phyloP scores from a whole-genome alignment of 192 early-diverging fungal species.

The Kickxella alabastrina region DNA sequence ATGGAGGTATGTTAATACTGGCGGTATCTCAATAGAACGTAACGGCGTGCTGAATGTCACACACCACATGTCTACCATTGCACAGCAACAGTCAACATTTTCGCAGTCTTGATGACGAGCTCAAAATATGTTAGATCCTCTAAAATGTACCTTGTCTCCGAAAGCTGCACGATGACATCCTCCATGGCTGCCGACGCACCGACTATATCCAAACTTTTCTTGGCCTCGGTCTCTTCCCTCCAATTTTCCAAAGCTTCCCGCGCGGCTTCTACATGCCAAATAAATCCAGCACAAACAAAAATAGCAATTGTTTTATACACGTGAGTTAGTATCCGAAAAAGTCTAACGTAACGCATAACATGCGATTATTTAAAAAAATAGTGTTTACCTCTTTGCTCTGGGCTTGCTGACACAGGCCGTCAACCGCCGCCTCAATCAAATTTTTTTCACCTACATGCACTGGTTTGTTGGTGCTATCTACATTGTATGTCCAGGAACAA shows the following conservation, averaged over 20 bases:
- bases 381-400: constrained; percentile 1
- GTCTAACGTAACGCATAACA: too few species aligned
- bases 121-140: too few species aligned
- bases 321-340: too few species aligned
- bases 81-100: too few species aligned
- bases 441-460: background rate
- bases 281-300: too few species aligned
- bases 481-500: too few species aligned
- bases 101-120: too few species aligned
- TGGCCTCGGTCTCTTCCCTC: background rate
- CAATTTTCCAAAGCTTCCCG: background rate
- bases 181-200: constrained; percentile 3
- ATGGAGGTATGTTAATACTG: background rate
- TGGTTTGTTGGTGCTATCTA: background rate
- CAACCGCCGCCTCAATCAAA: background rate
- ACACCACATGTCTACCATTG: too few species aligned
- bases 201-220: background rate
- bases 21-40: too few species aligned
- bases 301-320: too few species aligned
- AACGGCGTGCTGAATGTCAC: too few species aligned
- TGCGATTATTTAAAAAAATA: too few species aligned
- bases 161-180: constrained; percentile 1
- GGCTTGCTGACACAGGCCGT: background rate
- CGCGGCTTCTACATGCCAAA: constrained; percentile 3
- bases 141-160: constrained; percentile 10